These are phyloP conservation scores for Globisporangium mamillatum DNA, from an alignment of 352 stramenopile species.

Conservation along the genomic window DNA sequence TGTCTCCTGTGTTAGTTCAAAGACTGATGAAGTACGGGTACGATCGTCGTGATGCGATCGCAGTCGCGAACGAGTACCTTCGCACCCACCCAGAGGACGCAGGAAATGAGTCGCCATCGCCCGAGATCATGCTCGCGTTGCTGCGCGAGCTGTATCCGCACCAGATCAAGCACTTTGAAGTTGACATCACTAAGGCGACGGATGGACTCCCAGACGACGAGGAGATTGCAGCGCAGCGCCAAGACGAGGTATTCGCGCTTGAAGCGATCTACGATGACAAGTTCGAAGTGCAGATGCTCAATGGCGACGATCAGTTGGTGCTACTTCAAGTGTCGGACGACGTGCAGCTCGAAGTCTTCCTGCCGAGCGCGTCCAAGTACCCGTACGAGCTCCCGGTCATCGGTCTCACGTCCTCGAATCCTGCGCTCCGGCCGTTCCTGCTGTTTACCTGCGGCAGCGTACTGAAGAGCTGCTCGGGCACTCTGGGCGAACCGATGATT, in stretches of 20 bases:
- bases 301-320: conserved; percentile 31
- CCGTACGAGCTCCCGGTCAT: conserved; percentile 75
- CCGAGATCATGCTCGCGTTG: conserved; percentile 36
- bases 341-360: conserved; percentile 53
- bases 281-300: conserved; percentile 29
- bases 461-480: conserved; percentile 45
- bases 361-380: conserved; percentile 53
- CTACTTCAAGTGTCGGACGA: conserved; percentile 46
- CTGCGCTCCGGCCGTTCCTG: conserved; percentile 36
- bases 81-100: conserved; percentile 19
- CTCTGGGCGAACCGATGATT: conserved; percentile 73
- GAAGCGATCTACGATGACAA: conserved; percentile 86
- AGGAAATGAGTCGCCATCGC: conserved; percentile 32
- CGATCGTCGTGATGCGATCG: conserved; percentile 50
- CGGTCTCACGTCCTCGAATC: conserved; percentile 38
- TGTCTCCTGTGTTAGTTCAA: conserved; percentile 51
- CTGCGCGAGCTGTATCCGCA: conserved; percentile 39
- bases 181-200: conserved; percentile 9
- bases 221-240: conserved; percentile 48
- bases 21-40: conserved; percentile 80
- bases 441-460: conserved; percentile 44
- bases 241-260: conserved; percentile 77
- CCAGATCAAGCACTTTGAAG: conserved; percentile 42
- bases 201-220: conserved; percentile 23
- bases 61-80: conserved; percentile 43